Conservation (phyloP, 2,329 filamentous ascomycete genomes). For the Beauveria pseudobassiana region DNA sequence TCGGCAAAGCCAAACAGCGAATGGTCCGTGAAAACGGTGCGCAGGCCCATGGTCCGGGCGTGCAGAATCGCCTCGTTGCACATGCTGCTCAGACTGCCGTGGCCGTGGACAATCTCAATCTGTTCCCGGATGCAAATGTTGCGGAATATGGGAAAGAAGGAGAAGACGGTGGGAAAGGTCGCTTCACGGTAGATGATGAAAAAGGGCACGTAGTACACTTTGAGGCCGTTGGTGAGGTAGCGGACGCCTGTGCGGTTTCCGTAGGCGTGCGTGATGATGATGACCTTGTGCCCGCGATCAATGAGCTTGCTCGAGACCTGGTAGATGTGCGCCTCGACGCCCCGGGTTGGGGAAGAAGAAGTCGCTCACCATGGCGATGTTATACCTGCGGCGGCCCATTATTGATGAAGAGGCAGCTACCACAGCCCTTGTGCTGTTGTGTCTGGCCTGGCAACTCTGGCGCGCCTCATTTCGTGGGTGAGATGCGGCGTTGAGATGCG, state of each 20-base stretch:
- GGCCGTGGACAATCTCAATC: constrained; percentile 97
- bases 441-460: not conserved
- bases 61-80: constrained; percentile 94
- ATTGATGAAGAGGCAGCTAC: constrained; percentile 16
- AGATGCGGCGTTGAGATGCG: not conserved
- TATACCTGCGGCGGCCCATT: constrained; percentile 53
- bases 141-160: constrained; percentile 94
- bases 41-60: constrained; percentile 88
- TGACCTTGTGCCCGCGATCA: constrained; percentile 94
- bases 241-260: constrained; percentile 83
- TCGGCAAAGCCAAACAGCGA: constrained; percentile 97
- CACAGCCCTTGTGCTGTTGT: not conserved
- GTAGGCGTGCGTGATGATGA: constrained; percentile 95
- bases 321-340: constrained; percentile 97
- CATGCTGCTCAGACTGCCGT: constrained; percentile 84
- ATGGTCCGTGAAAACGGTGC: constrained; percentile 96
- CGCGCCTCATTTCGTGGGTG: not conserved
- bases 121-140: constrained; percentile 92
- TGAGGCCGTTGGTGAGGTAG: constrained; percentile 94
- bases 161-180: constrained; percentile 95
- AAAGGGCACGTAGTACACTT: constrained; percentile 97
- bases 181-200: constrained; percentile 90
- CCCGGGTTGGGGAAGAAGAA: constrained; percentile 98
- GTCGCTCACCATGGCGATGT: constrained; percentile 91
- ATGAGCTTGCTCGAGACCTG: constrained; percentile 94